These are phyloP conservation scores for Trichosporon faecale DNA, from an alignment of 1,284 basidiomycete species.

Conservation along the genomic window DNA sequence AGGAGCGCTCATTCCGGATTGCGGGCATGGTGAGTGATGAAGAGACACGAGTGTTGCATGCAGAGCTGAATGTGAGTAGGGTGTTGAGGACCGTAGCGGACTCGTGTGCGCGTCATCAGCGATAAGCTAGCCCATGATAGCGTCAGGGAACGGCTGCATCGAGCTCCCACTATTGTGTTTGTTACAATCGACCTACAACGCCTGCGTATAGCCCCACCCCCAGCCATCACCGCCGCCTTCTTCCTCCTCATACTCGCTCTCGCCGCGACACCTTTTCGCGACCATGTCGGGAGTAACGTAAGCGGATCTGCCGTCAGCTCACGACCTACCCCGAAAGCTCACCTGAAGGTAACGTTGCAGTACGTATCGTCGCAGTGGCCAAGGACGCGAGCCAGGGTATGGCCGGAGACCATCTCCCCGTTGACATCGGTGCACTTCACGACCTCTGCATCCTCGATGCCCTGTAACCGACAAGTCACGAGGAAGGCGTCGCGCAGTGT, in stretches of 20 bases:
- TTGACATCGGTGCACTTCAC: background rate
- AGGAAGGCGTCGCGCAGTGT: background rate
- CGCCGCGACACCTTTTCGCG: too few species aligned
- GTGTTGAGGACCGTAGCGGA: too few species aligned
- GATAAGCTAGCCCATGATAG: background rate
- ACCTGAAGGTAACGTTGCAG: background rate
- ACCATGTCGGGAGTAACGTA: background rate
- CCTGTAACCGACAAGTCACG: background rate
- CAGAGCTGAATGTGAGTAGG: too few species aligned
- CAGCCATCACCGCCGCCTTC: background rate
- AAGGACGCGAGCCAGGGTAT: background rate
- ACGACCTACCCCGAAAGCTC: background rate
- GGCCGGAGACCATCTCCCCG: background rate
- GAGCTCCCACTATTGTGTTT: background rate
- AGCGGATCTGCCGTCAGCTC: background rate
- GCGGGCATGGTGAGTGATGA: background rate
- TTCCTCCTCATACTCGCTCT: background rate
- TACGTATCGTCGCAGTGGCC: background rate
- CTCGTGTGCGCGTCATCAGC: too few species aligned
- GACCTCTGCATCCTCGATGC: background rate
- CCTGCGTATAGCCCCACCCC: background rate
- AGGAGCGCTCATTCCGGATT: background rate
- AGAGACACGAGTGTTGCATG: too few species aligned
- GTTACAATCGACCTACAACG: background rate
- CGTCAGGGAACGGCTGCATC: background rate